Percentiles rank a stretch among this genome's conserved stretches.
phyloP scores from a whole-genome alignment of 345 rosid species.

The Hypericum androsaemum region DNA sequence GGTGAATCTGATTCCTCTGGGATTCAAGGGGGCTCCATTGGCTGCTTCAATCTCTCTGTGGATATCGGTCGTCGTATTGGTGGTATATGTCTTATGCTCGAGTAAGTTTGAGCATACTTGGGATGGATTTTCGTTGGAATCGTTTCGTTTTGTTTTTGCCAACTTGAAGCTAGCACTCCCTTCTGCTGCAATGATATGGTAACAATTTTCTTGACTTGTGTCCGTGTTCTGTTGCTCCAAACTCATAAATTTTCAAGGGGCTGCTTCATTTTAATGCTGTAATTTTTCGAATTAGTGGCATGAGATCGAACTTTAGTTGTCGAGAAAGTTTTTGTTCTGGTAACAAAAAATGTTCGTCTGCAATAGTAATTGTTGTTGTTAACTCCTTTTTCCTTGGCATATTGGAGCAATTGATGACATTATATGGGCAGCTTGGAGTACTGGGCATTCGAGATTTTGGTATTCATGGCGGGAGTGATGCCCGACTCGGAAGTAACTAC shows the following conservation, averaged over 20 bases:
- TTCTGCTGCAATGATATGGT: conserved; percentile 80
- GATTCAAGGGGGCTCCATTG: conserved; percentile 57
- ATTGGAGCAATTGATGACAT: too few species aligned
- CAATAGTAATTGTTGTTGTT: not conserved
- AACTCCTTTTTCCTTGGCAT: too few species aligned
- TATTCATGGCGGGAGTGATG: conserved; percentile 65
- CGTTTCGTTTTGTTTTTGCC: conserved; percentile 20
- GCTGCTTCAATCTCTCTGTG: conserved; percentile 65
- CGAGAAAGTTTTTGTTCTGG: too few species aligned
- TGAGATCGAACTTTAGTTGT: too few species aligned
- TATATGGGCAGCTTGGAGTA: conserved; percentile 42
- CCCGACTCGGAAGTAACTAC: conserved; percentile 44
- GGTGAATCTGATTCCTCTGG: conserved; percentile 32
- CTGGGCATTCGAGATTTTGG: conserved; percentile 79
- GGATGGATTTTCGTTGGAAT: conserved; percentile 42
- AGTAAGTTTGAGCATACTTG: conserved; percentile 42
- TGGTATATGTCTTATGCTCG: conserved; percentile 32
- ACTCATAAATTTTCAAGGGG: too few species aligned
- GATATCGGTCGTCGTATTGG: conserved; percentile 37
- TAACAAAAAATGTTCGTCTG: not conserved
- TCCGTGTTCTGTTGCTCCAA: too few species aligned
- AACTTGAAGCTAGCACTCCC: conserved; percentile 49
- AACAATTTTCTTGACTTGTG: conserved; percentile 1
- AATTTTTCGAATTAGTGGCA: too few species aligned
- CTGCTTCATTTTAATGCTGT: too few species aligned